Percentiles rank a stretch among this genome's conserved stretches.
Evolutionary conservation across 2,329 filamentous ascomycete genomes (phyloP).

Genomic region (Neoascochyta sp.): DNA sequence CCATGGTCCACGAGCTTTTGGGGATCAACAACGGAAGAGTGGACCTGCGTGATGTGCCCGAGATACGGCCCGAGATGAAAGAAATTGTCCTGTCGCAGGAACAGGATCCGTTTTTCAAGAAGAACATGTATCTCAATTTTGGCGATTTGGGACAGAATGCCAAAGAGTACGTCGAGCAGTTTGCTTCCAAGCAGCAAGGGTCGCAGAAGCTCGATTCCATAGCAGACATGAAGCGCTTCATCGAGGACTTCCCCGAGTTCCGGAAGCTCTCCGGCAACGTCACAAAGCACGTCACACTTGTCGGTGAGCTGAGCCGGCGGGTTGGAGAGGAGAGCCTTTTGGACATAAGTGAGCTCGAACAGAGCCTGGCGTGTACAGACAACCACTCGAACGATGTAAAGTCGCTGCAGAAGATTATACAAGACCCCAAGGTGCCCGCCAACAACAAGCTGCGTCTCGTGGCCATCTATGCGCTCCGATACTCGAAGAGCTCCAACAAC

Average conservation of each 20-base stretch:
- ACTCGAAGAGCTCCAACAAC: constrained; percentile 81
- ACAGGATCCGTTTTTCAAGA: constrained; percentile 97
- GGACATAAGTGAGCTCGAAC: constrained; percentile 96
- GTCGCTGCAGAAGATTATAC: constrained; percentile 82
- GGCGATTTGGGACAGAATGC: constrained; percentile 93
- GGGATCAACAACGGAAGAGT: constrained; percentile 95
- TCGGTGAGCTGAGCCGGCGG: constrained; percentile 85
- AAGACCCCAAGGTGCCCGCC: constrained; percentile 69
- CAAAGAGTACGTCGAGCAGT: constrained; percentile 98
- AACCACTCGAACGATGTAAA: constrained; percentile 91
- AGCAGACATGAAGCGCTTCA: constrained; percentile 97
- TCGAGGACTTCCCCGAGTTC: constrained; percentile 98
- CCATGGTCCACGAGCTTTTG: constrained; percentile 97
- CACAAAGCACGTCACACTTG: constrained; percentile 95
- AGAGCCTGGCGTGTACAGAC: constrained; percentile 94
- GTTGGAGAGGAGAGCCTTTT: constrained; percentile 82
- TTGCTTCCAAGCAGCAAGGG: constrained; percentile 95
- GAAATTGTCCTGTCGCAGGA: constrained; percentile 96
- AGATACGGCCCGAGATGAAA: constrained; percentile 79
- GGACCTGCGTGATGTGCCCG: constrained; percentile 77
- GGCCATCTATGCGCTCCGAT: constrained; percentile 90
- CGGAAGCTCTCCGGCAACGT: constrained; percentile 95
- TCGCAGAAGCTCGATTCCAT: constrained; percentile 96
- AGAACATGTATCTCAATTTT: constrained; percentile 99
- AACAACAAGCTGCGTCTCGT: constrained; percentile 87